Conservation (phyloP, 2,329 filamentous ascomycete species). For the Trichoderma sp. region DNA sequence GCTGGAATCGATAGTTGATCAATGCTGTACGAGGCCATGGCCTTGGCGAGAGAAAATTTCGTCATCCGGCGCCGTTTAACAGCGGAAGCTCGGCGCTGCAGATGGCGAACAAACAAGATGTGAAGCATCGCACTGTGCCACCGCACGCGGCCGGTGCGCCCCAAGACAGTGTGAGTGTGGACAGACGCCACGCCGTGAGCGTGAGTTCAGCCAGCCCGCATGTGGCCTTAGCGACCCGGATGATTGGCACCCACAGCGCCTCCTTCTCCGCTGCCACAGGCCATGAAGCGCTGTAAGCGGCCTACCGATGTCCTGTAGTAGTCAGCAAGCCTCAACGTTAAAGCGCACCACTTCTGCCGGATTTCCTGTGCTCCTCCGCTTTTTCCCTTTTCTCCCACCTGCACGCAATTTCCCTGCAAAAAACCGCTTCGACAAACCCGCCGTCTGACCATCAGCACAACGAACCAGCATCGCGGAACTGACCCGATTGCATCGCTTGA, state of each 20-base stretch:
- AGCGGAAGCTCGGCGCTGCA: slow-evolving; percentile 5
- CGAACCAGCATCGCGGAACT: neutral
- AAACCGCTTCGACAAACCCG: neutral
- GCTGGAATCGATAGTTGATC: neutral
- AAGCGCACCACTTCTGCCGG: neutral
- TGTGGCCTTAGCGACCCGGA: slow-evolving; percentile 11
- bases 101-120: neutral
- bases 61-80: slow-evolving; percentile 1
- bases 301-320: neutral
- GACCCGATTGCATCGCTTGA: neutral
- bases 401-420: neutral
- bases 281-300: slow-evolving; percentile 12
- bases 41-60: slow-evolving; percentile 1
- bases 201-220: neutral
- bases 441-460: neutral
- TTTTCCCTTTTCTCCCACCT: neutral
- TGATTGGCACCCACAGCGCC: slow-evolving; percentile 10
- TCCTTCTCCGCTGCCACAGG: neutral
- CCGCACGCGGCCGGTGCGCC: neutral
- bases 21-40: neutral
- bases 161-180: slow-evolving; percentile 13
- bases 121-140: neutral
- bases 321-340: slow-evolving; percentile 7
- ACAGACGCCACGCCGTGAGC: neutral
- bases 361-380: neutral